Base-by-base conservation (phyloP, 2,329 filamentous ascomycete genomes). In the Bisporella sp. region DNA sequence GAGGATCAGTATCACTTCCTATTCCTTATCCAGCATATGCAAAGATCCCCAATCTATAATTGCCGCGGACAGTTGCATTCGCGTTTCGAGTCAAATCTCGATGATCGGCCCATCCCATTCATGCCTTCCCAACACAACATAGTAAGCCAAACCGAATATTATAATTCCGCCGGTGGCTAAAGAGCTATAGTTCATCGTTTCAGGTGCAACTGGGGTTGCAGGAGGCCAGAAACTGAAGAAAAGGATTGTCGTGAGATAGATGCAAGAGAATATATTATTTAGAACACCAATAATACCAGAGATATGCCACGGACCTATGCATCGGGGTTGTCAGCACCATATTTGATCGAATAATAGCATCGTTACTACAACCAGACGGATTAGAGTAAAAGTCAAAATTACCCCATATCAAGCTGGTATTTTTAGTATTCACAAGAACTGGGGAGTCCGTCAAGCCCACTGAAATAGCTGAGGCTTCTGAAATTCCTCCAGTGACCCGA, bases 201-300 rank as follows among this genome's bases (percentile, higher is more conserved):
- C 31, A 4, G 47, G n/a, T 3, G 13, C 21, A 7, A 49, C 47
- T 1, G 40, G 28, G 6, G 41, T 28, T 31, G 29, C 31, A 11
- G 47, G 41, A 28, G 47, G 41, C 11, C 28, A 49, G 13, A 49
- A 49, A 31, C 47, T 49, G 47, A 49, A 49, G 13, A 49, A 44
- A 4, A 45, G 7, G 13, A 43, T 44, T 6, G 45, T 39, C 5
- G 33, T 29, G 11, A 37, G 7, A n/a, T 44, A 49, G 11, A 49
- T 35, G 6, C 29, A 44, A 4, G 40, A 41, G 41, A 49, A 33
- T 5, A 28, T 28, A 31, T 49, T 45, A 21, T 35, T 43, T 5
- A 44, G 4, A 8, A 43, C 33, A 9, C 47, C 47, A 28, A 29
- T 37, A 5, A 44, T 44, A 7, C 40, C 29, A 29, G 6, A 5